Evolutionary conservation across 2,329 filamentous ascomycete genomes (phyloP), one percentile per base, ranked within the genome.

Genomic region (Penicillium freii): DNA sequence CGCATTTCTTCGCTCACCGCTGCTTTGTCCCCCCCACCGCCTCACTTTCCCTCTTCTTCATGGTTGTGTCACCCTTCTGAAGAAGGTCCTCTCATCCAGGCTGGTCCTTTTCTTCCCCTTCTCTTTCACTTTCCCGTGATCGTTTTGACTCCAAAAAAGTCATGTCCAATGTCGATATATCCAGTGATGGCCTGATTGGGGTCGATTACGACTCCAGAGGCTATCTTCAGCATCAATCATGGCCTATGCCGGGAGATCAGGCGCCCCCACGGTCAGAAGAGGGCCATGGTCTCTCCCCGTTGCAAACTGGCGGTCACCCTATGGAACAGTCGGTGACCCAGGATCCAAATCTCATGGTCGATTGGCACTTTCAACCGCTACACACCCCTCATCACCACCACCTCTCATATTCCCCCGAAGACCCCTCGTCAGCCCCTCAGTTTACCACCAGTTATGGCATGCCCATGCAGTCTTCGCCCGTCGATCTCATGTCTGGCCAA

Each of bases 401-500:
- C 54, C 67, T 75, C 52, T 71, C 73, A 46, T 77, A 76, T 65
- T 65, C 71, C 34, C 62, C 74, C 43, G 84, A 84, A 67, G 84
- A 87, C 61, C 77, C 81, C 39, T 74, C 87, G 9, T 34, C 50
- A 66, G 80, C 71, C 51, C 69, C 73, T 69, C 84, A 82, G 69
- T 79, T 82, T 58, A 81, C 78, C 55, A 75, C 83, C 57, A 84
- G 84, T 61, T 88, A 87, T 69, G 73, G 69, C 44, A 73, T 79
- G 60, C 67, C 75, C 36, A 65, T 80, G 58, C 76, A 78, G 46
- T 70, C 75, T 19, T 75, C 77, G 4, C 74, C 80, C 83, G 60
- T 86, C 81, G 54, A 80, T 80, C 71, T 70, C 80, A 76, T 82
- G 63, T 73, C 86, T 8, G 84, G 84, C 8, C 87, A 90, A 68